Base-by-base conservation (phyloP, 371 early-diverging fungal genomes). In the Lichtheimia ramosa region DNA sequence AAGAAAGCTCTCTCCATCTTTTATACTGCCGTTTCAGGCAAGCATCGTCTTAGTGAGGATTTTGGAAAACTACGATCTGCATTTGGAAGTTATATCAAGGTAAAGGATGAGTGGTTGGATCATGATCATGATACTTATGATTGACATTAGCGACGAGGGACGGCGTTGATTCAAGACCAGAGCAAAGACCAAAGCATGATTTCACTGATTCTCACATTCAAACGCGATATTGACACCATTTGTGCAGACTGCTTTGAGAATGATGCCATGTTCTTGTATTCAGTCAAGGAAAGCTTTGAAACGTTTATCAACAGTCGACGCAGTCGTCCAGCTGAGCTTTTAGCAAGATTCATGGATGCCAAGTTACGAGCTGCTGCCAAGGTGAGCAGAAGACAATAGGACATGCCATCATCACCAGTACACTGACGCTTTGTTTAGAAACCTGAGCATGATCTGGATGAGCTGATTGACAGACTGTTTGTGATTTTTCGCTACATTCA, bases 401-500 rank as follows among this genome's bases (percentile, higher is more conserved):
- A 48, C n/a, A 48, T 3, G n/a, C 25, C 13, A 24, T 28, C 14
- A 27, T 24, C 16, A 14, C 13, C 6, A 15, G 34, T 23, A 3
- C 6, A 43, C 12, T 20, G 13, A n/a, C 10, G 14, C 10, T 34
- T 34, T 10, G 2, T 34, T n/a, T 39, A 82, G 14, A 69, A 77
- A 5, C 66, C 78, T 14, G 91, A 90, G 8, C 83, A 81, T 20
- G 88, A 89, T 53, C 48, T 91, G 24, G 93, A 92, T 48, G 61
- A 63, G 1, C 57, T 76, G 12, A 46, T 21, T 16, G 92, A 96
- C 56, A 73, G 83, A 15, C 82, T 90, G 3, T 62, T 99, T 41
- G 81, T 80, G 15, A 65, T 99, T 28, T 97, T 99, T 72, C 81
- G 97, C 14, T 93, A 87, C 57, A 87, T 96, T 51, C 89, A 93